Evolutionary conservation across 73 alveolate species (phyloP).

Genomic region (Stentor coeruleus): DNA sequence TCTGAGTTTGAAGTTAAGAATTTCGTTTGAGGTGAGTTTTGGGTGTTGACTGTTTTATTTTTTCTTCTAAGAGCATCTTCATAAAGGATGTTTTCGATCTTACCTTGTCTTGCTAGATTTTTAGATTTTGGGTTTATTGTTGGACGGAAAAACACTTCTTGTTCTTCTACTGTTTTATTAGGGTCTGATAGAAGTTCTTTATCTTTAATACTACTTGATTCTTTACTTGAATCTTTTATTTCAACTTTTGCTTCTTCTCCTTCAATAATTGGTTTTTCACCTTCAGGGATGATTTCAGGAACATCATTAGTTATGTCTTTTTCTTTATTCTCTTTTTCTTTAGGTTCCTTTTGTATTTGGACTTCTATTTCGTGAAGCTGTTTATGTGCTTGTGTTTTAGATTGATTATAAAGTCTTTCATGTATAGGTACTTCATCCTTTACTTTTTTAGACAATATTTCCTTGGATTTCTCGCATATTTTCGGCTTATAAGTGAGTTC

Average conservation of each 20-base stretch:
- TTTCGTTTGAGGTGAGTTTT: not conserved
- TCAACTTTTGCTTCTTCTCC: not conserved
- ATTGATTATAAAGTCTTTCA: slow-evolving; percentile 12
- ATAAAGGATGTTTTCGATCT: slow-evolving; percentile 1
- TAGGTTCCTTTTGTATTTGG: too few species aligned
- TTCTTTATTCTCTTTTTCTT: too few species aligned
- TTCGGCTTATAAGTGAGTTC: not conserved
- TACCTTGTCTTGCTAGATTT: not conserved
- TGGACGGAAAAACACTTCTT: not conserved
- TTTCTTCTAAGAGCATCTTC: slow-evolving; percentile 25
- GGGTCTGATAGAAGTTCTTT: too few species aligned
- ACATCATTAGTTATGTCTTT: too few species aligned
- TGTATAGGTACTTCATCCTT: not conserved
- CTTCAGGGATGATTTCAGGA: too few species aligned
- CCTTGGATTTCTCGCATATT: not conserved
- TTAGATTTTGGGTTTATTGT: slow-evolving; percentile 15
- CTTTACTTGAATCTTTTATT: too few species aligned
- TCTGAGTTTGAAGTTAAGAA: slow-evolving; percentile 1
- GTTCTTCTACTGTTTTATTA: slow-evolving; percentile 13
- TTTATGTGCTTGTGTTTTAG: not conserved
- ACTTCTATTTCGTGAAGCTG: not conserved
- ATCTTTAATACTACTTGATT: too few species aligned
- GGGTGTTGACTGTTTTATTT: not conserved
- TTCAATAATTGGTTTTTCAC: not conserved
- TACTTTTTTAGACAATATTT: not conserved